Base-by-base conservation (phyloP, 116 monocot genomes). In the Thalassia testudinum region DNA sequence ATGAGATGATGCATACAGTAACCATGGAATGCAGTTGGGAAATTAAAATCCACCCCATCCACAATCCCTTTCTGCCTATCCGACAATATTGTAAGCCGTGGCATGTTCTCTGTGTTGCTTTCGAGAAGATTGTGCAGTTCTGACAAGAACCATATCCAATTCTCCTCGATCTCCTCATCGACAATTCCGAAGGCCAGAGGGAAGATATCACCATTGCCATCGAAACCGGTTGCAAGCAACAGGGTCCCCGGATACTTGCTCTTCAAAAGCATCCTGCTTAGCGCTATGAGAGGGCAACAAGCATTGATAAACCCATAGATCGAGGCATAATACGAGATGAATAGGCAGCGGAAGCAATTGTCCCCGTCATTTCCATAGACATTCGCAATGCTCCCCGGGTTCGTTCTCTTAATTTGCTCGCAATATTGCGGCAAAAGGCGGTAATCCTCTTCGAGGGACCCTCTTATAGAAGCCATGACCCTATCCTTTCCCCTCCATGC, bases 401-500 rank as follows among this genome's bases (percentile, higher is more conserved):
- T 95, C 18, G 81, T 95, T 26, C 69, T 52, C 47, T 65, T 69
- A 7, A 95, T 53, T 58, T 95, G 95, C 50, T 81, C 76, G 66
- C 95, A 95, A 29, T 95, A 95, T 30, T 84, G 72, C 0, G 95
- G 95, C 21, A 95, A 53, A 24, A 87, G 77, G 4, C 84, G 69
- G 51, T 95, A 95, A 0, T 87, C 95, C 75, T 95, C 95, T 67
- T 95, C 95, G 62, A 95, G 88, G 8, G 95, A 87, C 26, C 95
- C 87, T 29, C 95, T 64, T 18, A 95, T 88, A 16, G 95, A 66
- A 27, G 87, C 78, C 87, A 95, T 87, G 52, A 95, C 88, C 47
- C 84, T 62, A 52, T 95, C 95, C 62, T 95, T 95, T 47, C 95
- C 95, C 61, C 95, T 66, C 95, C 95, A 95, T 2, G 95, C 95